Evolutionary conservation across 495 filamentous ascomycete species (phyloP).

Genomic region (Penicillium waksmanii): DNA sequence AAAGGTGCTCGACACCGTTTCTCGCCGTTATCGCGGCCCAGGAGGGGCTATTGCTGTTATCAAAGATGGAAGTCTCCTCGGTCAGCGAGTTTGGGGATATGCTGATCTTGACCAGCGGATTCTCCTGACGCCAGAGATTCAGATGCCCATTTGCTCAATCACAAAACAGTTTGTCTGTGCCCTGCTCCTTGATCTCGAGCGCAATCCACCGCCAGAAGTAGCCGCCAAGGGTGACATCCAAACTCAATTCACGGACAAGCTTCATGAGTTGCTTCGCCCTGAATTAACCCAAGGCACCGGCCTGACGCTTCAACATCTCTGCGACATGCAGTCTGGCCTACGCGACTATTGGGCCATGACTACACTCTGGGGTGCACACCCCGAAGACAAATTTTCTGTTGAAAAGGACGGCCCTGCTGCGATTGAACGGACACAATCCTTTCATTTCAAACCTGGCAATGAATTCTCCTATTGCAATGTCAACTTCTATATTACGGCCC

Average conservation of each 20-base stretch:
- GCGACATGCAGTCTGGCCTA: constrained; percentile 38
- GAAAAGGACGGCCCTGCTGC: constrained; percentile 22
- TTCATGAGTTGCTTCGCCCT: constrained; percentile 26
- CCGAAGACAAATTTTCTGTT: constrained; percentile 34
- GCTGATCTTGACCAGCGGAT: constrained; percentile 33
- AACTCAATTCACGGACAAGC: constrained; percentile 23
- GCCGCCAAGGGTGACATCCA: constrained; percentile 24
- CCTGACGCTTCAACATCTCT: constrained; percentile 31
- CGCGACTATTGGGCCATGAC: constrained; percentile 45
- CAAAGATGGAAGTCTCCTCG: constrained; percentile 33
- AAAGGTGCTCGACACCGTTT: constrained; percentile 16
- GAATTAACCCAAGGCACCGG: constrained; percentile 19
- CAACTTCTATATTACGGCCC: constrained; percentile 37
- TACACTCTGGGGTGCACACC: constrained; percentile 34
- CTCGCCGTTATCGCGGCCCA: constrained; percentile 26
- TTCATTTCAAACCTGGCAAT: constrained; percentile 36
- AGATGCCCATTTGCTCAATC: constrained; percentile 41
- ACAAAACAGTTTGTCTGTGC: constrained; percentile 41
- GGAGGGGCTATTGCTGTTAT: constrained; percentile 36
- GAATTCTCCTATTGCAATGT: constrained; percentile 40
- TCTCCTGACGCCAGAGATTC: constrained; percentile 25
- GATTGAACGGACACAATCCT: constrained; percentile 30
- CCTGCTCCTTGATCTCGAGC: constrained; percentile 33
- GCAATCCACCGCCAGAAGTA: constrained; percentile 25
- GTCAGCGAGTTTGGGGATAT: constrained; percentile 37